Evolutionary conservation across 257 asterid species (phyloP), one percentile per base, ranked within the genome.

Genomic region (Solanum chmielewskii): DNA sequence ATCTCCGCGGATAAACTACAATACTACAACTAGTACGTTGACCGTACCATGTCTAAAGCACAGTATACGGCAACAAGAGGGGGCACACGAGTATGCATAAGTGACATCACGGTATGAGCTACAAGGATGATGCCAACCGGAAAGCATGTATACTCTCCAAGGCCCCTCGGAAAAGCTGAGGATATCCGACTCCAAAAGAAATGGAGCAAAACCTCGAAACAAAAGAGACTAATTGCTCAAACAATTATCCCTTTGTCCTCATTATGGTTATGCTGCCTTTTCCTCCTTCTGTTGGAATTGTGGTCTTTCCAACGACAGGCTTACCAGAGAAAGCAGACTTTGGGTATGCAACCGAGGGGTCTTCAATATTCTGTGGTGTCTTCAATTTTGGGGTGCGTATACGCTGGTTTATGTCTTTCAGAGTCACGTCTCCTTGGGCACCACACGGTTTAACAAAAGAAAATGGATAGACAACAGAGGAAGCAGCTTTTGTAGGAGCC

Each of bases 281-380:
- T 21, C 98, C 98, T 25, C 98, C 98, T 91, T 95, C 97, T 0
- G 97, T 96, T 25, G 90, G 96, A 87, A 96, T 95, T 89, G 93
- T 96, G 39, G 98, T 96, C 91, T 95, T 96, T 60, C 98, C 98
- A 14, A 96, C 96, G 1, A 96, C 98, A 9, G 98, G 99, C 76
- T 95, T 97, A 87, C 99, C 99, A 1, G 98, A 95, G 89, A 97
- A 94, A 52, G 98, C 98, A 25, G 99, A 95, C 68, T 90, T 94
- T 29, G 95, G 98, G 78, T 85, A 94, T 83, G 93, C 49, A 88
- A 70, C 92, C 8, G 88, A 62, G 16, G 90, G 90, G 14, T 93
- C 96, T 45, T 91, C 94, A 45, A 88, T 89, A 76, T 86, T 86
- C 87, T 91, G 91, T 86, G 88, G 91, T 27, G 93, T 68, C 86